A percentile compares a stretch with the other conserved stretches of the same genome.
Conservation (phyloP, 1,284 basidiomycete species). For the Vanrija sp. region DNA sequence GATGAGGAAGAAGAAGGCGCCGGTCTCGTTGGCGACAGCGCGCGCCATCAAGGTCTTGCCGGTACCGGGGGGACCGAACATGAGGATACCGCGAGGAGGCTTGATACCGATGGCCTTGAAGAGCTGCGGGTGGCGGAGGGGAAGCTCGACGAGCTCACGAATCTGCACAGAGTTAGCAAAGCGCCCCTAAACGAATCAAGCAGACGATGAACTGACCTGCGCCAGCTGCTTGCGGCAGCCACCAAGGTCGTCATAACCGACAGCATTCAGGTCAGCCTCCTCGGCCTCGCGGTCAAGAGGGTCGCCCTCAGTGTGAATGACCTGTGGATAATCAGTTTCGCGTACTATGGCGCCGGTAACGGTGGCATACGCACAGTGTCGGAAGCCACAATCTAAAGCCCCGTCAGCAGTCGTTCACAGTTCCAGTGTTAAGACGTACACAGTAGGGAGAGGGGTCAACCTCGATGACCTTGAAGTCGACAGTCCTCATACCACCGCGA, state of each 20-base stretch:
- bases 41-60: constrained; percentile 99
- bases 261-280: constrained; percentile 92
- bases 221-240: constrained; percentile 99
- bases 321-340: constrained; percentile 33
- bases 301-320: constrained; percentile 73
- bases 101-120: constrained; percentile 99
- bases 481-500: constrained; percentile 93
- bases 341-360: constrained; percentile 2
- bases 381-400: constrained; percentile 38
- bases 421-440: constrained; percentile 17
- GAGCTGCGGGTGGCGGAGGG: constrained; percentile 94
- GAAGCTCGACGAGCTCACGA: constrained; percentile 96
- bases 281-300: constrained; percentile 98
- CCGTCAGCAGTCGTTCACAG: neutral
- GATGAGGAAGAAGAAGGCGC: constrained; percentile 99
- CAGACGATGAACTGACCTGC: constrained; percentile 52
- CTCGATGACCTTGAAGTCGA: constrained; percentile 83
- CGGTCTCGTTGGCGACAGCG: constrained; percentile 98
- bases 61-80: constrained; percentile 95
- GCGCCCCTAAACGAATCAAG: neutral
- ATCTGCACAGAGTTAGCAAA: constrained; percentile 53
- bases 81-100: constrained; percentile 93
- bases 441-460: constrained; percentile 45
- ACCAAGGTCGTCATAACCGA: constrained; percentile 99
- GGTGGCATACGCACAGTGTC: constrained; percentile 28